A percentile compares a stretch with the other conserved stretches of the same genome.
Conservation (phyloP, 306 rosid genomes). For the Castanea sativa region DNA sequence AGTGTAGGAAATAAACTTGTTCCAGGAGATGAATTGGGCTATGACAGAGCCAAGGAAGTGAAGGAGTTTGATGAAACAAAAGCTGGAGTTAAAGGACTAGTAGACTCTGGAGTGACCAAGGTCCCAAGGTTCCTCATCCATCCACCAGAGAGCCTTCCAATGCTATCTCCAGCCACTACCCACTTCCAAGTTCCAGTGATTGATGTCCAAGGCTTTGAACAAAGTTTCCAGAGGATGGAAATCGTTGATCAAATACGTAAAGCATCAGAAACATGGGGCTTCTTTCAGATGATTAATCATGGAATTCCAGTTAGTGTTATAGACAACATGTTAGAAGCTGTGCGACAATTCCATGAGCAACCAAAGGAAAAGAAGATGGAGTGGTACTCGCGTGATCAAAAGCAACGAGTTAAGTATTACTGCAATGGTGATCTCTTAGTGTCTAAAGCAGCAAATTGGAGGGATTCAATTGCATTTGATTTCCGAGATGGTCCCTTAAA, state of each 20-base stretch:
- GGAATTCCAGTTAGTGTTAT: constrained; percentile 50
- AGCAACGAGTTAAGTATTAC: constrained; percentile 47
- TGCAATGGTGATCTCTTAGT: constrained; percentile 65
- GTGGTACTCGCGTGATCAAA: constrained; percentile 70
- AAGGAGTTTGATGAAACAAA: constrained; percentile 67
- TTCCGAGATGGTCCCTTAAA: constrained; percentile 58
- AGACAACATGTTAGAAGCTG: constrained; percentile 45
- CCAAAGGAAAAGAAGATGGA: constrained; percentile 55
- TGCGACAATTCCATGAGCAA: constrained; percentile 61
- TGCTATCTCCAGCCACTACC: not conserved
- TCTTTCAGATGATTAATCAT: constrained; percentile 78
- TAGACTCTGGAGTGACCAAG: constrained; percentile 52
- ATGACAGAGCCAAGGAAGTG: constrained; percentile 64
- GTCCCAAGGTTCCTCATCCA: constrained; percentile 66
- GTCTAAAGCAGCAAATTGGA: constrained; percentile 75
- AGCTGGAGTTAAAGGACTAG: constrained; percentile 75
- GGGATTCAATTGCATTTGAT: constrained; percentile 68
- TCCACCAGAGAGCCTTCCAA: constrained; percentile 32
- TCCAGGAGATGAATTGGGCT: constrained; percentile 4
- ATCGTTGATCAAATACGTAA: constrained; percentile 41
- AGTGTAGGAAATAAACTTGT: no score
- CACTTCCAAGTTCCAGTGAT: constrained; percentile 53
- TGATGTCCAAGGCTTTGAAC: constrained; percentile 45
- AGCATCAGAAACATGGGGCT: constrained; percentile 70
- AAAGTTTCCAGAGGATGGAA: constrained; percentile 19